phyloP scores from a whole-genome alignment of 306 rosid genomes.

The Malus sieversii region DNA sequence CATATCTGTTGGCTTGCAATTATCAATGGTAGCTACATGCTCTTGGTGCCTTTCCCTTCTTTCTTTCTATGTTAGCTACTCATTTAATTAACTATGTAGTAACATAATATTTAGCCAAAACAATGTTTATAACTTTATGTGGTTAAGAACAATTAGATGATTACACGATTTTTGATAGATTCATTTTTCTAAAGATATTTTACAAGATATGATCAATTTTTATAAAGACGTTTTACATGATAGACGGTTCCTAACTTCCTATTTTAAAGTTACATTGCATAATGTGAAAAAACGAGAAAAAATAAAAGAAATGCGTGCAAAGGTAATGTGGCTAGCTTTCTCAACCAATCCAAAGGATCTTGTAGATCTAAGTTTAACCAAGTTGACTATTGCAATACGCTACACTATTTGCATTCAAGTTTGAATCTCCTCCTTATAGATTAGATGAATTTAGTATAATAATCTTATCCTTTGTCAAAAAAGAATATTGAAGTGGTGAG shows the following conservation, averaged over 20 bases:
- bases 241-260: not conserved
- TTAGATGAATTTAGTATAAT: not conserved
- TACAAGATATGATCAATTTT: not conserved
- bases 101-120: not conserved
- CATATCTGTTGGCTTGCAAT: not conserved
- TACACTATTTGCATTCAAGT: no score
- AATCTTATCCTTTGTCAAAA: no score
- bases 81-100: not conserved
- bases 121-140: not conserved
- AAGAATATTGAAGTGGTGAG: no score
- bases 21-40: no score
- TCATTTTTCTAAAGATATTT: not conserved
- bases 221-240: not conserved
- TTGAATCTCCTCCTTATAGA: no score
- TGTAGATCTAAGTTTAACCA: rapidly evolving
- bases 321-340: not conserved
- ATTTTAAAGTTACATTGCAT: not conserved
- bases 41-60: not conserved
- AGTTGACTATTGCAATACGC: no score
- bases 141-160: no score
- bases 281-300: no score
- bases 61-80: not conserved
- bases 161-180: not conserved
- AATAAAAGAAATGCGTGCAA: not conserved
- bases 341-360: not conserved